phyloP scores from a whole-genome alignment of 2,329 filamentous ascomycete species.

The Verticillium isaacii region DNA sequence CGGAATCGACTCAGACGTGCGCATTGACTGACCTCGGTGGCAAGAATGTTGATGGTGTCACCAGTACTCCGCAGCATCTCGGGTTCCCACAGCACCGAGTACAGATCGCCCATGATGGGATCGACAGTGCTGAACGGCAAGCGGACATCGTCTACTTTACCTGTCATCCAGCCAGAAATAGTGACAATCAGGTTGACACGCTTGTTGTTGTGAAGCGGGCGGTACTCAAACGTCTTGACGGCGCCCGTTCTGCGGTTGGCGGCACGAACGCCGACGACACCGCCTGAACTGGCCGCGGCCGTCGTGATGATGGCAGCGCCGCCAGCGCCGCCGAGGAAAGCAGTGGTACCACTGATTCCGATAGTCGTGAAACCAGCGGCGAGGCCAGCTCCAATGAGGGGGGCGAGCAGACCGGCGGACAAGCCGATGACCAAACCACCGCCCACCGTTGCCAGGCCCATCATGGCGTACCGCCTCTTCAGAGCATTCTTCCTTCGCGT shows the following conservation, averaged over 20 bases:
- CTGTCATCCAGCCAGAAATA: constrained; percentile 96
- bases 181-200: constrained; percentile 93
- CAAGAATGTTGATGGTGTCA: constrained; percentile 96
- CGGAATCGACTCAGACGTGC: not conserved
- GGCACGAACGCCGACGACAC: constrained; percentile 79
- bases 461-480: constrained; percentile 83
- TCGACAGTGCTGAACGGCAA: constrained; percentile 95
- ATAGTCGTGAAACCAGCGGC: constrained; percentile 95
- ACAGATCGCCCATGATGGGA: constrained; percentile 96
- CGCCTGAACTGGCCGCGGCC: constrained; percentile 77
- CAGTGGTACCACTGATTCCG: constrained; percentile 81
- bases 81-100: constrained; percentile 95
- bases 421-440: constrained; percentile 93
- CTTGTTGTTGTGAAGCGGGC: constrained; percentile 96
- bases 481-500: constrained; percentile 73
- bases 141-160: constrained; percentile 93
- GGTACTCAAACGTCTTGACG: constrained; percentile 95
- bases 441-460: constrained; percentile 94
- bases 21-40: constrained; percentile 68
- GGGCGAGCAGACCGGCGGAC: constrained; percentile 85
- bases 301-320: constrained; percentile 94
- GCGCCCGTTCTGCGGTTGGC: constrained; percentile 84
- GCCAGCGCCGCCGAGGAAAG: constrained; percentile 86
- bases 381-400: constrained; percentile 88
- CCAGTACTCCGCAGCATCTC: constrained; percentile 98